Evolutionary conservation across 1,139 yeast genomes (phyloP), one percentile per base, ranked within the genome.

Genomic region (Pichia sp.): DNA sequence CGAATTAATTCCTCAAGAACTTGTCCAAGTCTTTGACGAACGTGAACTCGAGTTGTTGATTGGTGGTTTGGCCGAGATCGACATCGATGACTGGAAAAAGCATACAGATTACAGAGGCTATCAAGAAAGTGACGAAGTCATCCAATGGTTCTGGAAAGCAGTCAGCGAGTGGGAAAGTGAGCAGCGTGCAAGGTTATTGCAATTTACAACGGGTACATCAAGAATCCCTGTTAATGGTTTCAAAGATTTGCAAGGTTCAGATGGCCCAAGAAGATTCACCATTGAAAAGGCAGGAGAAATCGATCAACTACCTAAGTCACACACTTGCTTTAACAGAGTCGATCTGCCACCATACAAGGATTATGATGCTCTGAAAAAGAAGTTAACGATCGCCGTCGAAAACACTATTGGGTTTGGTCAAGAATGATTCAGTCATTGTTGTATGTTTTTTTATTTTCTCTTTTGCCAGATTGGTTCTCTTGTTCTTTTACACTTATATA

Each of bases 161-260:
- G 85, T 95, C 63, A 79, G 86, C 53, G 89, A 86, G 68, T 92
- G 97, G 97, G 98, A 92, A 70, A 82, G 92, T 53, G 99, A 93
- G 73, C 97, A 92, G 71, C 88, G 92, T 72, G 96, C 98, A 1
- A 83, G 99, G 72, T 77, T 93, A 67, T 77, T 93, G 66, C 99
- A 95, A 73, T 93, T 93, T 69, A 92, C 98, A 19, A 93, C 99
- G 1, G 99, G 99, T 77, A 93, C 99, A 2, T 90, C 97, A 29
- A 87, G 99, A 75, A 92, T 95, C 57, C 99, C 99, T 2, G 99
- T 93, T 62, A 93, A 93, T 72, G 99, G 99, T 45, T 93, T 93
- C 77, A 93, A 93, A 72, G 99, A 93, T 73, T 78, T 93, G 64
- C 99, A 93, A 74, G 99, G 99, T 61, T 87, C 96, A 23, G 99